phyloP scores from a whole-genome alignment of 306 rosid species.

The Glycyrrhiza uralensis region DNA sequence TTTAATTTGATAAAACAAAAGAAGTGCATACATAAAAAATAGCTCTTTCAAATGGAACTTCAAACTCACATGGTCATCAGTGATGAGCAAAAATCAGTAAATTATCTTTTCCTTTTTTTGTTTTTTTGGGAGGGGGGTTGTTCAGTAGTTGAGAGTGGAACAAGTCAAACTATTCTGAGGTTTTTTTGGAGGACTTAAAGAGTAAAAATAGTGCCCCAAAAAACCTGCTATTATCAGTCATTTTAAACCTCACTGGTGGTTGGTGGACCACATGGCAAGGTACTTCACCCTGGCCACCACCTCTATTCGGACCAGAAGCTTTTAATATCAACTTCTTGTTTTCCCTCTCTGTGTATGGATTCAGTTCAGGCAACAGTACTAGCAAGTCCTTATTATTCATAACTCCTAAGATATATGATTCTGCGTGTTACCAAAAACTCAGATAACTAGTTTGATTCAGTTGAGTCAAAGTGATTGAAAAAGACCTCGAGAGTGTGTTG shows the following conservation, averaged over 20 bases:
- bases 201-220: no score
- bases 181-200: not conserved
- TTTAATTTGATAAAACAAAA: not conserved
- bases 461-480: not conserved
- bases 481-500: not conserved
- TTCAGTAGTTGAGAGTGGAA: no score
- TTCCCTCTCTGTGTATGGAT: not conserved
- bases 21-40: not conserved
- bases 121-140: no score
- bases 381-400: not conserved
- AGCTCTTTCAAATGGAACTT: not conserved
- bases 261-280: not conserved
- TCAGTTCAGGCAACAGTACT: not conserved
- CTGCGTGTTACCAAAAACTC: slow-evolving; percentile 1
- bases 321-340: not conserved
- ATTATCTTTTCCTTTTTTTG: no score
- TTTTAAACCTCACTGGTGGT: not conserved
- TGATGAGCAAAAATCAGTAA: not conserved
- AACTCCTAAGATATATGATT: not conserved
- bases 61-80: not conserved
- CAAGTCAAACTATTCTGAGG: no score
- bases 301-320: not conserved
- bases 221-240: not conserved
- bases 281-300: not conserved
- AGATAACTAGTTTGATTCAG: slow-evolving; percentile 14